A percentile compares a stretch with the other conserved stretches of the same genome.
These are phyloP conservation scores for Lumnitzera racemosa DNA, from an alignment of 345 rosid species.

Conservation along the genomic window DNA sequence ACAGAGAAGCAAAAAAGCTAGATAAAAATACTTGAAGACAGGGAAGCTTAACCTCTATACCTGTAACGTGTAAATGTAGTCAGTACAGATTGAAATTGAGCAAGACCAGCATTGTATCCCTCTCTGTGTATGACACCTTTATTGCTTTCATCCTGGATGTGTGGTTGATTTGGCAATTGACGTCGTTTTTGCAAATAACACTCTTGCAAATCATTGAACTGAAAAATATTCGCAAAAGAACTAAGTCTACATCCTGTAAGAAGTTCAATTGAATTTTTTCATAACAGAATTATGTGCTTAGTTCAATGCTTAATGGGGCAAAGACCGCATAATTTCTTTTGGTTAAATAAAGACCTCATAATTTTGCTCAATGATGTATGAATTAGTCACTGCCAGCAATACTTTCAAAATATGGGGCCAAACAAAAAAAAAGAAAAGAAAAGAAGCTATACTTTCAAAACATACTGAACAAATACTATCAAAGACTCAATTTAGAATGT, in stretches of 20 bases:
- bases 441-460: too few relatives aligned
- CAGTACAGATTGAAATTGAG: constrained; percentile 81
- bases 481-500: neutral
- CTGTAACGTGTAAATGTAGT: constrained; percentile 87
- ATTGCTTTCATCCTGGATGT: constrained; percentile 49
- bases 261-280: neutral
- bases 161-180: constrained; percentile 54
- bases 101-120: constrained; percentile 81
- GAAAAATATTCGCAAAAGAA: constrained; percentile 13
- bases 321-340: too few relatives aligned
- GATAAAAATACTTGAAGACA: neutral
- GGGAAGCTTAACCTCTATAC: constrained; percentile 25
- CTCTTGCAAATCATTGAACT: constrained; percentile 92
- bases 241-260: neutral
- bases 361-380: too few relatives aligned
- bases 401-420: too few relatives aligned
- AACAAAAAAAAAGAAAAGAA: too few relatives aligned
- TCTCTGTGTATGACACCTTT: constrained; percentile 60
- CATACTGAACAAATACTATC: too few relatives aligned
- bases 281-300: neutral
- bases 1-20: neutral
- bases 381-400: too few relatives aligned
- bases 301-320: too few relatives aligned
- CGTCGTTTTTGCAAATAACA: constrained; percentile 96
- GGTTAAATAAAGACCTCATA: too few relatives aligned